phyloP scores from a whole-genome alignment of 306 rosid species.

The Argentina anserina region DNA sequence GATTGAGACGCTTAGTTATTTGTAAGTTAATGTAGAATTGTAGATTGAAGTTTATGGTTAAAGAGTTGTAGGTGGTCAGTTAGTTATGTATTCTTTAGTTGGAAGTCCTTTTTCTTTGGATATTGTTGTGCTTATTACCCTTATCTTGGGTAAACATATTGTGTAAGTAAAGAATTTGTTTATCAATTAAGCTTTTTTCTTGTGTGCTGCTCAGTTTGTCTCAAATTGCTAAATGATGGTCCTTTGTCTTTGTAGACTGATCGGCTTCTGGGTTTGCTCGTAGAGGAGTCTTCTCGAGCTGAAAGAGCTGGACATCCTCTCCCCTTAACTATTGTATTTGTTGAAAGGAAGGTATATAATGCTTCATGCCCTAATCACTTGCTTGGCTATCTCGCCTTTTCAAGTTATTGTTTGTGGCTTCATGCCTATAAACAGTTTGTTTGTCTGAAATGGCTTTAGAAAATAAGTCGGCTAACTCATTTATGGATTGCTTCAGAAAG shows the following conservation, averaged over 20 bases:
- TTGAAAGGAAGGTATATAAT: slow-evolving; percentile 71
- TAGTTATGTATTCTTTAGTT: background rate
- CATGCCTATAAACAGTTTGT: background rate
- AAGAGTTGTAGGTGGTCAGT: background rate
- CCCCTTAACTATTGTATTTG: slow-evolving; percentile 79
- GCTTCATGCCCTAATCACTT: slow-evolving; percentile 6
- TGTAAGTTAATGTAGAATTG: background rate
- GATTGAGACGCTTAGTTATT: background rate
- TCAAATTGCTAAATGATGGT: background rate
- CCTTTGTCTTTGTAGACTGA: slow-evolving; percentile 55
- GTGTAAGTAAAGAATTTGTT: background rate
- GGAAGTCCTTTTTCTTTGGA: background rate
- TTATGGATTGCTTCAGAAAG: background rate
- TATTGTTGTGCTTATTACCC: background rate
- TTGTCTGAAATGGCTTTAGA: background rate
- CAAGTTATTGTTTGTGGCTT: background rate
- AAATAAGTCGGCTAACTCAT: background rate
- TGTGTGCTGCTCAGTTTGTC: background rate
- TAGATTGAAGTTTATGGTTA: background rate
- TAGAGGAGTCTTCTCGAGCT: slow-evolving; percentile 71
- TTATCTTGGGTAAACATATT: background rate
- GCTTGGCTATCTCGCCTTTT: slow-evolving; percentile 15
- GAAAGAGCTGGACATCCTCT: slow-evolving; percentile 64
- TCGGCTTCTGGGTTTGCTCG: slow-evolving; percentile 70
- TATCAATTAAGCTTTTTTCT: background rate